Base-by-base conservation (phyloP, 2,329 filamentous ascomycete species). In the Colletotrichum sp. region DNA sequence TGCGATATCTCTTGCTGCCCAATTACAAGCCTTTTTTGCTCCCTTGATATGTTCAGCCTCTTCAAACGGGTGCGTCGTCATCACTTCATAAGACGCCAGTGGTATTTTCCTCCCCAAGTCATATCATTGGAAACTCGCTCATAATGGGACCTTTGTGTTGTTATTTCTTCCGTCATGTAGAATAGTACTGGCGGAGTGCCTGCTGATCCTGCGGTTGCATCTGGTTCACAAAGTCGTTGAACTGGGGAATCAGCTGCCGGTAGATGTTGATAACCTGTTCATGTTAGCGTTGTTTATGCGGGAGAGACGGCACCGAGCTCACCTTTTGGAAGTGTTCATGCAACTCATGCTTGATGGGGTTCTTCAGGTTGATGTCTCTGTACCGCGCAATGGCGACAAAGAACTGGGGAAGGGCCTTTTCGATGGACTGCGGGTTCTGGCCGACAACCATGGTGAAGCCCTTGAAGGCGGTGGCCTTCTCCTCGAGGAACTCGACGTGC, bases 381-480 rank as follows among this genome's bases (percentile, higher is more conserved):
- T 96, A 98, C 75, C 91, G 89, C 18, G 96, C 94, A 86, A 98
- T 97, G 73, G 95, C 90, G 67, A 89, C 90, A 83, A 99, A 98
- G 85, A 97, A 97, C 72, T 94, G 91, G 43, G 94, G 88, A 55
- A 99, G 88, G 73, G 93, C 94, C 79, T 93, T 93, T 85, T 98
- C 97, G 92, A 99, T 96, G 3, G 96, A 95, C 81, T 96, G 92
- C 1, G 97, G 97, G 81, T 98, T 98, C 81, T 92, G 92, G 76
- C 94, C 90, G 5, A 98, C 94, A 63, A 98, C 90, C 79, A 94
- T 90, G 70, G 95, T 94, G 85, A 99, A 98, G 0, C 97, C 97
- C 80, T 95, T 92, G 83, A 98, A 95, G 0, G 97, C 96, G 30
- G 96, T 96, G 1, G 94, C 95, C 86, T 99, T 99, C 85, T 99